Conservation (phyloP, 495 filamentous ascomycete species). For the Rostrohypoxylon terebratum region DNA sequence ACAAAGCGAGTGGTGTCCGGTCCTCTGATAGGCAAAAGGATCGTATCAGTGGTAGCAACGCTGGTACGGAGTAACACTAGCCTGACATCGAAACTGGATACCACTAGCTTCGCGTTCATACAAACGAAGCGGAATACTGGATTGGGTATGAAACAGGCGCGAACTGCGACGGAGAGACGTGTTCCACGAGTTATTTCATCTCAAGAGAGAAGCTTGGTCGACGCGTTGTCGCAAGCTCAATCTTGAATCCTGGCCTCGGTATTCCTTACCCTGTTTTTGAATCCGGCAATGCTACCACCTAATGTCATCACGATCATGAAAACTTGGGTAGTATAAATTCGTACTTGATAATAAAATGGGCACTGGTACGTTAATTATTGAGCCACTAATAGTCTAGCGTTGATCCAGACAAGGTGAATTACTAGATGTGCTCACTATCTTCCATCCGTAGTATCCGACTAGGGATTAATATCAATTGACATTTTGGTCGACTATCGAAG, state of each 20-base stretch:
- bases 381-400: conserved; percentile 14
- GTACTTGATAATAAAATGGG: conserved; percentile 1
- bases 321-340: conserved; percentile 12
- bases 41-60: background rate
- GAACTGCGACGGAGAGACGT: conserved; percentile 14
- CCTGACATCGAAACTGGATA: conserved; percentile 35
- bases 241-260: conserved; percentile 16
- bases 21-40: conserved; percentile 3
- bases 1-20: background rate
- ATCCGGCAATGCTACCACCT: conserved; percentile 6
- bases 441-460: conserved; percentile 7
- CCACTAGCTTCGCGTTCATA: background rate
- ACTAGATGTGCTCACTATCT: background rate
- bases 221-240: conserved; percentile 17
- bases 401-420: background rate
- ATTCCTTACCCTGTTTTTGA: background rate
- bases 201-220: conserved; percentile 19
- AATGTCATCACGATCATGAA: conserved; percentile 9
- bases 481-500: background rate
- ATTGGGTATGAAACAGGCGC: conserved; percentile 13
- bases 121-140: conserved; percentile 10
- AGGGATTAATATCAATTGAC: background rate
- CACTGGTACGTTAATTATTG: conserved; percentile 20
- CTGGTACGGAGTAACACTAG: conserved; percentile 9
- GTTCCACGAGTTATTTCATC: conserved; percentile 16